These are phyloP conservation scores for Alternaria ventricosa DNA, from an alignment of 2,329 filamentous ascomycete genomes.

Conservation along the genomic window DNA sequence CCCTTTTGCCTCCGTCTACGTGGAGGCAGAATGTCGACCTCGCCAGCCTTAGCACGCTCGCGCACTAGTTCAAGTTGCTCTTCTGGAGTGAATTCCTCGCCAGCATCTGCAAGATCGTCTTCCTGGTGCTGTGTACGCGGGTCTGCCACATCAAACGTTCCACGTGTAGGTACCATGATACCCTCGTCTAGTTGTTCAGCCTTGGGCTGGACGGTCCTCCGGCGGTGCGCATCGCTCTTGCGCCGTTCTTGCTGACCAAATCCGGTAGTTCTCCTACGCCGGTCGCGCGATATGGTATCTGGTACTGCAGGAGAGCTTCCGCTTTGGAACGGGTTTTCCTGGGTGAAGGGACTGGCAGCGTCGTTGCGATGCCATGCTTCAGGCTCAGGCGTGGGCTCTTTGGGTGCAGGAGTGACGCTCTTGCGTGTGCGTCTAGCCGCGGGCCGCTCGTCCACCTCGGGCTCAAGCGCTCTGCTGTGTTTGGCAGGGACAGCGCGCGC, in stretches of 20 bases:
- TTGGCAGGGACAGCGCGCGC: constrained; percentile 52
- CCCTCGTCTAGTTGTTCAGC: constrained; percentile 59
- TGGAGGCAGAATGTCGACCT: constrained; percentile 57
- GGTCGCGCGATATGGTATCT: constrained; percentile 47
- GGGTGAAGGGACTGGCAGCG: constrained; percentile 75
- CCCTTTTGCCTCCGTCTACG: constrained; percentile 36
- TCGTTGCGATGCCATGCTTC: constrained; percentile 51
- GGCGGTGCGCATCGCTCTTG: constrained; percentile 51
- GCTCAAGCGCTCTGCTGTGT: constrained; percentile 50
- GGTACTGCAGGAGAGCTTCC: constrained; percentile 70
- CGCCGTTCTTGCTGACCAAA: constrained; percentile 50
- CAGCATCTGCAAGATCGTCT: constrained; percentile 64
- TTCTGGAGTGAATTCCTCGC: constrained; percentile 94
- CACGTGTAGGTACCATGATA: constrained; percentile 61
- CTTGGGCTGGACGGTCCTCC: constrained; percentile 52
- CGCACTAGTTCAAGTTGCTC: constrained; percentile 78
- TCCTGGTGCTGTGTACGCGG: constrained; percentile 52
- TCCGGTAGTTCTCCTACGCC: constrained; percentile 62
- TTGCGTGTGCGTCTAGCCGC: constrained; percentile 47
- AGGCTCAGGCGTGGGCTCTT: constrained; percentile 58
- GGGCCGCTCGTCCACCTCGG: constrained; percentile 43
- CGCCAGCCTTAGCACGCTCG: constrained; percentile 66
- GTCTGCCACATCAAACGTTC: constrained; percentile 65
- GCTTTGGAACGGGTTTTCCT: constrained; percentile 93
- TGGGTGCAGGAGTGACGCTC: constrained; percentile 50